A percentile compares a stretch with the other conserved stretches of the same genome.
Conservation (phyloP, 495 filamentous ascomycete genomes). For the Aspergillus wentii region DNA sequence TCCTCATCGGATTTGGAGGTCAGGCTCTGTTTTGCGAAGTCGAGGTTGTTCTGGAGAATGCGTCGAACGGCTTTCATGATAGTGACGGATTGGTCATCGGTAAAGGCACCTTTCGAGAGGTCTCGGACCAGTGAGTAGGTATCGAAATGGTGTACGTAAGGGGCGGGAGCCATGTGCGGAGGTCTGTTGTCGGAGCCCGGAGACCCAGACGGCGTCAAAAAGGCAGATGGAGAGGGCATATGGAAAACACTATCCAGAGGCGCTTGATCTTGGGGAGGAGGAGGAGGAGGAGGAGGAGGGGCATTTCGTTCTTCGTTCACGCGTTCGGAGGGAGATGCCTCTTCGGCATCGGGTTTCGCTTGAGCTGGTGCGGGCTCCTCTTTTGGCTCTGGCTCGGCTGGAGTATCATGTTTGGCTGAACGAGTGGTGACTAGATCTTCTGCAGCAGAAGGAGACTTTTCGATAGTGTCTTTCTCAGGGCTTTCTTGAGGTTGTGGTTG, state of each 20-base stretch:
- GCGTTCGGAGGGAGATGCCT: constrained; percentile 14
- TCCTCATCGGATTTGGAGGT: constrained; percentile 77
- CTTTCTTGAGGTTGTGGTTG: constrained; percentile 3
- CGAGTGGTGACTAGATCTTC: constrained; percentile 13
- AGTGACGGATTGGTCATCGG: constrained; percentile 61
- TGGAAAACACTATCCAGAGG: constrained; percentile 64
- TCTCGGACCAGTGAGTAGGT: constrained; percentile 80
- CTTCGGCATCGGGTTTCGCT: constrained; percentile 12
- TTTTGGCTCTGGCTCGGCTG: constrained; percentile 15
- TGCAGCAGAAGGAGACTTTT: background rate
- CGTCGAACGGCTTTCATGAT: constrained; percentile 84
- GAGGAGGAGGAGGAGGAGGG: constrained; percentile 12
- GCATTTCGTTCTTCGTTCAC: constrained; percentile 25
- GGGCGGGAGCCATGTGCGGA: constrained; percentile 65
- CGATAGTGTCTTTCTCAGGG: background rate
- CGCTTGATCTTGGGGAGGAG: constrained; percentile 25
- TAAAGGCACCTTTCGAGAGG: constrained; percentile 66
- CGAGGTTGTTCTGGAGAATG: constrained; percentile 71
- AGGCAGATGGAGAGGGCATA: constrained; percentile 44
- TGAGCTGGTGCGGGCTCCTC: constrained; percentile 15
- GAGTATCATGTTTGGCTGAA: constrained; percentile 6
- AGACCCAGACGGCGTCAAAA: constrained; percentile 26
- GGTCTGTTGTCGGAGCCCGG: constrained; percentile 42
- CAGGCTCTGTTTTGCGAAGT: constrained; percentile 68
- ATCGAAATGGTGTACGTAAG: constrained; percentile 94